phyloP scores from a whole-genome alignment of 495 filamentous ascomycete genomes.

The Sphaerosporella brunnea region DNA sequence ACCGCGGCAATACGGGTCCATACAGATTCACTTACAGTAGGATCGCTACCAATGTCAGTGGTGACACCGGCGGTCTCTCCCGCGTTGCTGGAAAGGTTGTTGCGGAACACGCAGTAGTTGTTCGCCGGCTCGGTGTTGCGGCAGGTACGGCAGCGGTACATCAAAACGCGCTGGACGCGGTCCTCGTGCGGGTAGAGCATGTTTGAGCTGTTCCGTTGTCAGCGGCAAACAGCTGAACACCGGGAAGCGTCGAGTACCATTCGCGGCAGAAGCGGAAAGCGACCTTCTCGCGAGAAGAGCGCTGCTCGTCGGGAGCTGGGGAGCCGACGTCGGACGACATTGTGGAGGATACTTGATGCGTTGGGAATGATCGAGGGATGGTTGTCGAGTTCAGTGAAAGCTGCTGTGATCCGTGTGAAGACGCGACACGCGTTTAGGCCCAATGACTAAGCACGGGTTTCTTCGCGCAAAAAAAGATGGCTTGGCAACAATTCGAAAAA shows the following conservation, averaged over 20 bases:
- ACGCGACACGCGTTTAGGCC: too few relatives aligned
- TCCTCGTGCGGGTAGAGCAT: slow-evolving; percentile 87
- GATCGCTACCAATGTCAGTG: slow-evolving; percentile 87
- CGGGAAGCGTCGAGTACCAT: slow-evolving; percentile 37
- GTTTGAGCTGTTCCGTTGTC: slow-evolving; percentile 50
- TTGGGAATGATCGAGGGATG: too few relatives aligned
- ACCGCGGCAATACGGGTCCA: too few relatives aligned
- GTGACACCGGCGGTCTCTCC: slow-evolving; percentile 95
- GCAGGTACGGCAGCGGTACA: slow-evolving; percentile 80
- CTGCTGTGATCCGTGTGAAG: too few relatives aligned
- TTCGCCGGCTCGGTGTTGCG: slow-evolving; percentile 70
- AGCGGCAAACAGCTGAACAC: neutral
- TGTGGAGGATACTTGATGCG: too few relatives aligned
- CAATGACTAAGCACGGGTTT: too few relatives aligned
- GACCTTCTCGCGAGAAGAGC: slow-evolving; percentile 29
- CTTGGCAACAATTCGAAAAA: too few relatives aligned
- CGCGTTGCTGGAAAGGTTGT: slow-evolving; percentile 70
- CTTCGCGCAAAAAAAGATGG: too few relatives aligned
- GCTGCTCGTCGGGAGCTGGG: slow-evolving; percentile 18
- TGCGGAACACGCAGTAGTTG: slow-evolving; percentile 76
- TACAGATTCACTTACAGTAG: slow-evolving; percentile 95
- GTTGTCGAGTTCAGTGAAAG: too few relatives aligned
- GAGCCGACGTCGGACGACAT: slow-evolving; percentile 22
- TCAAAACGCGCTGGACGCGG: slow-evolving; percentile 40
- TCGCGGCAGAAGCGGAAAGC: slow-evolving; percentile 94